Conservation (phyloP, 805 yeast species). For the Wickerhamiella musiphila region DNA sequence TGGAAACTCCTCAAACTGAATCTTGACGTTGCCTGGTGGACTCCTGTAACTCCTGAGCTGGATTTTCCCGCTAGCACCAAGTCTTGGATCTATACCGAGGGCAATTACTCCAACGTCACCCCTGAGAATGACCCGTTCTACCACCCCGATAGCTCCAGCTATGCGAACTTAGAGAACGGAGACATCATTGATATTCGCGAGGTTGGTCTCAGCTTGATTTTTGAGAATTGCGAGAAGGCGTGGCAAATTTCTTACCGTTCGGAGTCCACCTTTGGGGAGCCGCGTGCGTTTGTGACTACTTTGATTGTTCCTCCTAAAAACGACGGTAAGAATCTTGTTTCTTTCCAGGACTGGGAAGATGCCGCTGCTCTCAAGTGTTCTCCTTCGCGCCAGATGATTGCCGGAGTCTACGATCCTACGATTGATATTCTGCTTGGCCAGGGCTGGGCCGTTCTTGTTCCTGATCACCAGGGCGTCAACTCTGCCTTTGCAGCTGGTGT, state of each 20-base stretch:
- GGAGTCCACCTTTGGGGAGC: constrained; percentile 14
- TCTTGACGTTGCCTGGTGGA: background rate
- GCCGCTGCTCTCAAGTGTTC: constrained; percentile 12
- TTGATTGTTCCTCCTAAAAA: constrained; percentile 13
- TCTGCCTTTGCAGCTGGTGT: constrained; percentile 13
- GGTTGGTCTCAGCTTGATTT: constrained; percentile 4
- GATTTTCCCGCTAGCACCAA: background rate
- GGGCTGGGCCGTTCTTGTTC: constrained; percentile 13
- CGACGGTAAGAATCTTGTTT: constrained; percentile 9
- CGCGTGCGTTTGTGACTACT: constrained; percentile 18
- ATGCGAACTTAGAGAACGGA: constrained; percentile 2
- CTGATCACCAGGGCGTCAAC: constrained; percentile 16
- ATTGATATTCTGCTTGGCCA: constrained; percentile 8
- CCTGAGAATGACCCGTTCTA: constrained; percentile 7
- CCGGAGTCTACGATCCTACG: constrained; percentile 6
- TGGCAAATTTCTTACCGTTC: constrained; percentile 14
- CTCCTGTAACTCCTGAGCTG: background rate
- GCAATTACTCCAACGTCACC: background rate
- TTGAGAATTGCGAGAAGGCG: constrained; percentile 4
- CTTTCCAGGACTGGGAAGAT: constrained; percentile 15
- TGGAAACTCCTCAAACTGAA: background rate
- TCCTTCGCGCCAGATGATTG: constrained; percentile 12
- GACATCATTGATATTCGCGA: constrained; percentile 5
- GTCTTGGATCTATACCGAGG: background rate
- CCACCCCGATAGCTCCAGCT: constrained; percentile 3